Evolutionary conservation across 441 rosid genomes (phyloP).

Genomic region (Erodium moschatum): DNA sequence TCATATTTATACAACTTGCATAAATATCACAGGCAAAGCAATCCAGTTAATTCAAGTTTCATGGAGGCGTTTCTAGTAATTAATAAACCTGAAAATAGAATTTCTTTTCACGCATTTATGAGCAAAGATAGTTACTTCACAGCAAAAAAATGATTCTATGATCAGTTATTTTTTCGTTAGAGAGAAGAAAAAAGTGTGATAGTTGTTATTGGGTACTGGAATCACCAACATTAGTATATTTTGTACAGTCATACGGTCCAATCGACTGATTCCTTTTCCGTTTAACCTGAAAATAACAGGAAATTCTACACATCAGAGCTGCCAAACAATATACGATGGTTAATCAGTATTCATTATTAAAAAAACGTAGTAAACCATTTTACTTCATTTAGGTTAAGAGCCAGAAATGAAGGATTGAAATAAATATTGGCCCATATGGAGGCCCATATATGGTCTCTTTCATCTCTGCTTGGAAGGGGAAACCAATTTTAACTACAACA

Average conservation of each 20-base stretch:
- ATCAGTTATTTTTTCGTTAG: conserved; percentile 2
- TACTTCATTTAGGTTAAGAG: neutral
- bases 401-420: neutral
- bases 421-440: neutral
- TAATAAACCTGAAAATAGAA: neutral
- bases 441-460: neutral
- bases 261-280: conserved; percentile 57
- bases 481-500: neutral
- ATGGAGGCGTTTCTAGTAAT: neutral
- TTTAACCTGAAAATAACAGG: conserved; percentile 47
- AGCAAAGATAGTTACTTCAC: neutral
- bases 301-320: conserved; percentile 5
- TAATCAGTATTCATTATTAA: neutral
- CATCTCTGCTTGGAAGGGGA: neutral
- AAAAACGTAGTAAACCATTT: neutral
- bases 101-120: neutral
- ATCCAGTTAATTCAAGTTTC: neutral
- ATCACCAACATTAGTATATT: conserved; percentile 42
- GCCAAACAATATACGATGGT: neutral
- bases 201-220: conserved; percentile 26
- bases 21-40: neutral
- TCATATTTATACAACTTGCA: neutral
- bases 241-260: conserved; percentile 93
- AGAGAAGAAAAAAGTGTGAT: neutral
- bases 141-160: neutral